Evolutionary conservation across 2,329 filamentous ascomycete species (phyloP), one percentile per base, ranked within the genome.

Genomic region (Pseudocercospora fuligena): DNA sequence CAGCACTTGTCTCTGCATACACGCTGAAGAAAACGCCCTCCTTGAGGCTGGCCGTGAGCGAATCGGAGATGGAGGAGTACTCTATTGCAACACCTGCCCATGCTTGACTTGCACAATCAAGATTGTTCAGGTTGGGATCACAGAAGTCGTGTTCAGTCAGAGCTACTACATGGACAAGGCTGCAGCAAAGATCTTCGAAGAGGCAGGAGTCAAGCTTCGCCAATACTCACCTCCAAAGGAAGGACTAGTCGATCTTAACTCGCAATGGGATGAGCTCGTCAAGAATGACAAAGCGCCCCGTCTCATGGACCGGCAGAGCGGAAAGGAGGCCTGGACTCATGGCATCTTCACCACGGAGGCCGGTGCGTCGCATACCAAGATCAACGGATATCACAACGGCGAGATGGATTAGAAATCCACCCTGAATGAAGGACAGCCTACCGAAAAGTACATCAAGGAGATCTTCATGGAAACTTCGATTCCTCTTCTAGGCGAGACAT

Each of bases 41-140:
- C 85, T 99, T 9, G 95, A 99, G 82, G 95, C 95, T 21, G 95
- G 95, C 0, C 85, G 95, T 73, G 95, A 98, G 80, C 86, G 95
- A 65, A 93, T 99, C 72, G 85, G 92, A 21, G 90, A 92, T 63
- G 92, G 90, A 4, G 88, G 92, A 43, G 91, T 93, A 59, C 82
- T 99, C 27, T 99, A 77, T 40, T 78, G 76, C 59, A 77, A 77
- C 67, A 87, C 85, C 0, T 99, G 95, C 79, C 95, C 95, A 3
- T 99, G 95, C 78, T 83, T 99, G 78, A 99, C 95, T 2, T 99
- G 95, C 80, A 97, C 93, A 75, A 97, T 99, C 83, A 99, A 99
- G 83, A 98, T 99, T 75, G 92, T 93, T 23, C 95, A 99, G 82
- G 93, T 98, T 7, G 95, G 95, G 19, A 97, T 99, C 71, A 89